Conservation (phyloP, 2,329 filamentous ascomycete species). For the Seiridium unicorne region DNA sequence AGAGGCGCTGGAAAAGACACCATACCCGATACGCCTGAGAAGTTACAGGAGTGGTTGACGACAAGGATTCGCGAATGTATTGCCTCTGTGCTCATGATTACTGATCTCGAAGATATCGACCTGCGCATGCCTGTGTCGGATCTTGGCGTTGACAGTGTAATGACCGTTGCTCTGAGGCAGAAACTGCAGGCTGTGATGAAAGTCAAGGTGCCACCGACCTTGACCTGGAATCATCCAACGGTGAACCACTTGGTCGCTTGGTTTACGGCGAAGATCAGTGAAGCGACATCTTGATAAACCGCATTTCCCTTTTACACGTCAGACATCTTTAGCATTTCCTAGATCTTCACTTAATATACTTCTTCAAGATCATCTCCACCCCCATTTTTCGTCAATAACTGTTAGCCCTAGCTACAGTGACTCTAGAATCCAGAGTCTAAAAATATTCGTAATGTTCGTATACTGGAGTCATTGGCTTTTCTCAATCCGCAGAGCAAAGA, state of each 20-base stretch:
- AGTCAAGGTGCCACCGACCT: background rate
- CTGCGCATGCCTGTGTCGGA: background rate
- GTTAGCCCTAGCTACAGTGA: background rate
- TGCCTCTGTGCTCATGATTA: conserved; percentile 1
- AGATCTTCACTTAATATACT: background rate
- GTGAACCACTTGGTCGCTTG: conserved; percentile 1
- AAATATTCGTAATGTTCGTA: background rate
- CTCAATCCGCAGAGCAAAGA: no score
- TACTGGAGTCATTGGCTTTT: background rate
- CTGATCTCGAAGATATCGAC: background rate
- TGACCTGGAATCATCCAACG: conserved; percentile 1
- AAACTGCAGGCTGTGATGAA: background rate
- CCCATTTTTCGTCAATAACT: background rate
- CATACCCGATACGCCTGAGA: background rate
- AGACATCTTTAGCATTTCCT: background rate
- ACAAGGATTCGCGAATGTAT: background rate
- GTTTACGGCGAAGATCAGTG: background rate
- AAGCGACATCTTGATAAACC: background rate
- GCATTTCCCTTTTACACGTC: background rate
- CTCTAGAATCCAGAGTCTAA: background rate
- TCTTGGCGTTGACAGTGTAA: conserved; percentile 1
- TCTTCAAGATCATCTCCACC: background rate
- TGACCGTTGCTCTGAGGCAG: background rate
- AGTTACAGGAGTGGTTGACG: background rate
- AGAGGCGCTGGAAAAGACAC: background rate